phyloP scores from a whole-genome alignment of 23 red algal species.

The Chondrus crispus region DNA sequence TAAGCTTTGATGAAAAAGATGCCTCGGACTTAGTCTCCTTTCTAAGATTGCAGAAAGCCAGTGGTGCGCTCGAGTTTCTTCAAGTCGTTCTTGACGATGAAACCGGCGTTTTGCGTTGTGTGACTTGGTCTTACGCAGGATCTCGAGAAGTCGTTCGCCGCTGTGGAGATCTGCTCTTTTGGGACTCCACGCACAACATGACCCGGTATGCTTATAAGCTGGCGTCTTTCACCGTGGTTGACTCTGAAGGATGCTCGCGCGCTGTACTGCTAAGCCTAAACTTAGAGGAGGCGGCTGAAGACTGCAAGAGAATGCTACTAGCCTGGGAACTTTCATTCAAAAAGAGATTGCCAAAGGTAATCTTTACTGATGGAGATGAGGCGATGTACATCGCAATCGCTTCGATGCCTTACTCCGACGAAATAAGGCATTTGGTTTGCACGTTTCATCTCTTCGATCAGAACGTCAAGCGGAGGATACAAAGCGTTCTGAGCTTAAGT shows the following conservation, averaged over 20 bases:
- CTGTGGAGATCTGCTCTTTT: background rate
- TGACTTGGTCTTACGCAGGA: background rate
- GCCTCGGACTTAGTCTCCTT: too few relatives aligned
- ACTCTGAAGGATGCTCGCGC: background rate
- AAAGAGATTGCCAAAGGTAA: background rate
- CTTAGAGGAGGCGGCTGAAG: background rate
- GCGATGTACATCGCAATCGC: background rate
- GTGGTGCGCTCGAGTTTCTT: too few relatives aligned
- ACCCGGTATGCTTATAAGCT: background rate
- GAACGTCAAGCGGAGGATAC: background rate
- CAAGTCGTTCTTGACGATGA: background rate
- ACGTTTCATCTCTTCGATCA: slow-evolving; percentile 3
- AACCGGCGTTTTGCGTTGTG: background rate
- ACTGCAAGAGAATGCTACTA: background rate
- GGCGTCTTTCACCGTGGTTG: background rate
- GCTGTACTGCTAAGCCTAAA: background rate
- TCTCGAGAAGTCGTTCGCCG: background rate
- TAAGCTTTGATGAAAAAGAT: too few relatives aligned
- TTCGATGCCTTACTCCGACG: background rate
- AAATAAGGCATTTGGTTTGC: background rate
- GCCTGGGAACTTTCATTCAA: background rate
- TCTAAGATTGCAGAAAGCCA: too few relatives aligned
- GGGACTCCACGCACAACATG: background rate
- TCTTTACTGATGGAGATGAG: background rate
- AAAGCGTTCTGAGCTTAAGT: background rate